These are phyloP conservation scores for Sporothrix phasma DNA, from an alignment of 2,329 filamentous ascomycete species.

Conservation along the genomic window DNA sequence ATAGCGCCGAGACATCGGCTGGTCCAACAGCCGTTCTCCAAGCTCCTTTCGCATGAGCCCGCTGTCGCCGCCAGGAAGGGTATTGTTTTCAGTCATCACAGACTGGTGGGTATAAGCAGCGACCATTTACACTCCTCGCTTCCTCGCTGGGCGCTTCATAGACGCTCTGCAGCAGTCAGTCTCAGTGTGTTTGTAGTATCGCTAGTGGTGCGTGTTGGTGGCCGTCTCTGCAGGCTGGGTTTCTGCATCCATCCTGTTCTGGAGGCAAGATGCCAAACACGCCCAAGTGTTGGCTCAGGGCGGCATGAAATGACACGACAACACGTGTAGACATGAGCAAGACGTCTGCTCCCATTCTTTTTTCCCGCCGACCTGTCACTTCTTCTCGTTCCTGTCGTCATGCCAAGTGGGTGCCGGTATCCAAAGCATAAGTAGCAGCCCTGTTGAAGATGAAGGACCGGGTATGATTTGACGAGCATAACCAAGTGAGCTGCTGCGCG, in stretches of 20 bases:
- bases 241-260: background rate
- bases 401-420: background rate
- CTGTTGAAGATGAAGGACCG: background rate
- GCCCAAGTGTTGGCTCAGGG: no score
- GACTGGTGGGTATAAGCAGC: background rate
- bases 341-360: background rate
- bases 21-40: background rate
- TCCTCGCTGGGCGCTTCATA: background rate
- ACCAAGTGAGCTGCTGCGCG: no score
- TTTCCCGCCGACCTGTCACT: background rate
- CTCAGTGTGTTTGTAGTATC: no score
- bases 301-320: no score
- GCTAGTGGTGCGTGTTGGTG: no score
- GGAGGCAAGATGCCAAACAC: background rate
- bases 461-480: no score
- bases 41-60: background rate
- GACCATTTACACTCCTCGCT: background rate
- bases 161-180: background rate
- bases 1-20: background rate
- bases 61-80: background rate
- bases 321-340: background rate
- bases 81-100: background rate
- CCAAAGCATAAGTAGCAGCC: background rate
- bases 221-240: background rate
- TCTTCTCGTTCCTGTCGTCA: background rate